Base-by-base conservation (phyloP, 73 alveolate species). In the Symbiodinium natans region DNA sequence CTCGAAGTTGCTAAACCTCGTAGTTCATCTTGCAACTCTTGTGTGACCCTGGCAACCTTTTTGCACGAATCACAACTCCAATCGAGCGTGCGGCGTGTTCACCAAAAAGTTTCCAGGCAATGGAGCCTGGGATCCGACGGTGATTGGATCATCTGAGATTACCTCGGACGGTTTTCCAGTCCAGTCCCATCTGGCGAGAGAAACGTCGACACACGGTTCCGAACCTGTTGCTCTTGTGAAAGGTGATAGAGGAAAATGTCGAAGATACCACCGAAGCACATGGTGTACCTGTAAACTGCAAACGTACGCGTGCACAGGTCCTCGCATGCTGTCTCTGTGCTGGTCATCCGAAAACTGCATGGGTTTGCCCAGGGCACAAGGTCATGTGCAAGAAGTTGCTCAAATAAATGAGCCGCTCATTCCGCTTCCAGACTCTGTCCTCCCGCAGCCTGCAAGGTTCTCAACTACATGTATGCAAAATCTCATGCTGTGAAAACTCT, bases 191-290 rank as follows among this genome's bases (percentile, higher is more conserved):
- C 85, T 3, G 13, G 39, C 39, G 27, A 25, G 13, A 29, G 17
- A 19, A 29, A 29, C 13, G 36, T 23, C 33, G 31, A 9, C 5
- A 2, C 71, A 19, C 54, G 54, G 5, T 41, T 42, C 73, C 75
- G 19, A 13, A 23, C 98, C 88, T 92, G 98, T 41, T 92, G 98
- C 39, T 92, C 90, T 46, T 92, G 92, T 0, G 98, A 92, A 31
- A 92, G 54, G 31, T 92, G 82, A 82, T 92, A 92, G 77, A 92
- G 88, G n/a, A 92, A 92, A 92, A 92, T 75, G 59, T 92, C 98
- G 40, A 92, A 92, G 46, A 92, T 92, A 3, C 98, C 98, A 1
- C 98, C 98, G 74, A 92, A 75, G 59, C 98, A 92, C 98, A 92
- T 92, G 77, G 98, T 92, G 98, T 92, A 92, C 90, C 95, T 88